A percentile compares a stretch with the other conserved stretches of the same genome.
These are phyloP conservation scores for Glaciozyma antarctica DNA, from an alignment of 768 basidiomycete species.

Conservation along the genomic window DNA sequence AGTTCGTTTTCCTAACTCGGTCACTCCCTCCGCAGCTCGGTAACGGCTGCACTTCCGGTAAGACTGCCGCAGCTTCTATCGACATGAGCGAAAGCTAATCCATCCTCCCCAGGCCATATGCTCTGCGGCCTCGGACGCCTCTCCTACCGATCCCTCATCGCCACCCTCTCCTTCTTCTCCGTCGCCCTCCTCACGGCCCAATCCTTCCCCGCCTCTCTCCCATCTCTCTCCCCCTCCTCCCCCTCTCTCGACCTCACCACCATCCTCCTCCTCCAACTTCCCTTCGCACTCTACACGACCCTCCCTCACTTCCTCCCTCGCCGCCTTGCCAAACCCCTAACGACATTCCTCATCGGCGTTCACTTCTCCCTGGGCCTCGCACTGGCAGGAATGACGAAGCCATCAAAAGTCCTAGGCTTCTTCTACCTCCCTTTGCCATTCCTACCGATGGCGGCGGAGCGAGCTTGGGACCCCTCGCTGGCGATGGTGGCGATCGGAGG, in stretches of 20 bases:
- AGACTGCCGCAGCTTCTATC: no score
- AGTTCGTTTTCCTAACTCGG: no score
- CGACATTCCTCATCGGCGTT: slow-evolving; percentile 35
- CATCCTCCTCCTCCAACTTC: not conserved
- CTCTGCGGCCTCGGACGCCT: slow-evolving; percentile 40
- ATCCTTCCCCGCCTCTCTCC: not conserved
- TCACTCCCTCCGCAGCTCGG: no score
- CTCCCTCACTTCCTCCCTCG: not conserved
- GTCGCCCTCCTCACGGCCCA: slow-evolving; percentile 16
- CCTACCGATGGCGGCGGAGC: slow-evolving; percentile 2
- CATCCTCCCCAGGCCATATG: slow-evolving; percentile 42
- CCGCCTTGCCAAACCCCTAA: slow-evolving; percentile 3
- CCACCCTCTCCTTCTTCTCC: slow-evolving; percentile 32
- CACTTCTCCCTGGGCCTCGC: slow-evolving; percentile 39
- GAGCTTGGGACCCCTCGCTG: slow-evolving; percentile 39
- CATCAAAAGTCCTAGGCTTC: slow-evolving; percentile 39
- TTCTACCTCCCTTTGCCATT: slow-evolving; percentile 32
- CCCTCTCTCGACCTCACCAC: not conserved
- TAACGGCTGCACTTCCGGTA: no score
- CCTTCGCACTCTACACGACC: not conserved
- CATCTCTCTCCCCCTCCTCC: not conserved
- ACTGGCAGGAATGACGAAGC: slow-evolving; percentile 39
- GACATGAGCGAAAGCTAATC: slow-evolving; percentile 31
- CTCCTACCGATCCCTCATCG: slow-evolving; percentile 38
- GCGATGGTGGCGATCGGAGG: slow-evolving; percentile 39